Evolutionary conservation across 352 stramenopile genomes (phyloP).

Genomic region (Phytophthora quininea): DNA sequence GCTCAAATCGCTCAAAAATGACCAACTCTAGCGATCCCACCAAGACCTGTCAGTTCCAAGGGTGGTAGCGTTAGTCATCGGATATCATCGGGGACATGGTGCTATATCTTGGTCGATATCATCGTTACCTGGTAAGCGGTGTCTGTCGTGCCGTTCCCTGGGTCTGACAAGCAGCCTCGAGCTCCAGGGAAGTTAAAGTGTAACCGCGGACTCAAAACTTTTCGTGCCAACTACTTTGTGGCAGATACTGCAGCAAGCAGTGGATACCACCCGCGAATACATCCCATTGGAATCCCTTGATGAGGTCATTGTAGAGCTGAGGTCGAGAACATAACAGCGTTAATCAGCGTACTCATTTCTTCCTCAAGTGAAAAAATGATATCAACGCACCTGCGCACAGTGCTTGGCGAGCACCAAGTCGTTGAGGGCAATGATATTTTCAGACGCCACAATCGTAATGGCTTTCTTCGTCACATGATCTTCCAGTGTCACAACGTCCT

Average conservation of each 20-base stretch:
- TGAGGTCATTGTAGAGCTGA: constrained; percentile 78
- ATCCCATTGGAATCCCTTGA: constrained; percentile 86
- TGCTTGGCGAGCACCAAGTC: constrained; percentile 71
- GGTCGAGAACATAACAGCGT: neutral
- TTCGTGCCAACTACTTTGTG: constrained; percentile 60
- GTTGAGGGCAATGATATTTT: constrained; percentile 83
- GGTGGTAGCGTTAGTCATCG: neutral
- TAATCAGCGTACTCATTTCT: too few relatives aligned
- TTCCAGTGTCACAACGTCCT: constrained; percentile 72
- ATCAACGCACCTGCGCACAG: constrained; percentile 57
- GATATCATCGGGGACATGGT: too few relatives aligned
- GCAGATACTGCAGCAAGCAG: constrained; percentile 83
- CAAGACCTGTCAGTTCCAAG: constrained; percentile 48
- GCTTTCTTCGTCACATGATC: constrained; percentile 75
- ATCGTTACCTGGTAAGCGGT: constrained; percentile 66
- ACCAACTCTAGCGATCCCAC: constrained; percentile 80
- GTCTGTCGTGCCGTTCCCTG: constrained; percentile 83
- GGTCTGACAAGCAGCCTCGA: constrained; percentile 60
- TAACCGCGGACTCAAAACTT: constrained; percentile 71
- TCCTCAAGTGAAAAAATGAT: neutral
- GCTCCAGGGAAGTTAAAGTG: constrained; percentile 83
- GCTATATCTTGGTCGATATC: too few relatives aligned
- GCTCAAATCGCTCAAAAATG: constrained; percentile 85
- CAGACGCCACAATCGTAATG: constrained; percentile 61
- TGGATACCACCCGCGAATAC: constrained; percentile 84